Evolutionary conservation across 148 eudicot genomes (phyloP), one percentile per base, ranked within the genome.

Genomic region (Cornus florida): DNA sequence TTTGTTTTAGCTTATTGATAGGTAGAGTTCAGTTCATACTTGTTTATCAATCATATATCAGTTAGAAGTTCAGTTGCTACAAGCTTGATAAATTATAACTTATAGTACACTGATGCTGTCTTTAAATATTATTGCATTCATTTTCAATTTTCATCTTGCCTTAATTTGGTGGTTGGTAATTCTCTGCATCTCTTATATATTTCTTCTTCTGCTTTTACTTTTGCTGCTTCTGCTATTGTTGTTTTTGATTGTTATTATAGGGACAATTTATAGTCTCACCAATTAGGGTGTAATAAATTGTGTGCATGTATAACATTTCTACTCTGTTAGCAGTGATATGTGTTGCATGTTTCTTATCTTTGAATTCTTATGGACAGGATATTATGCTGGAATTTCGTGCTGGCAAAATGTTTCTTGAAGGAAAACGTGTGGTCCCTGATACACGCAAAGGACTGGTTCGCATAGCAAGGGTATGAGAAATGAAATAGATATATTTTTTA

Each of bases 401-500:
- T 74, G 99, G 99, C 77, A 96, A 94, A 90, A 93, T 96, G 99
- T 50, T 65, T 73, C 72, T 93, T 67, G 94, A 96, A 75, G 99
- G 99, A 64, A 92, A 88, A 80, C 91, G 85, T 57, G 99, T 93
- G 50, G 75, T 92, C 76, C 94, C 98, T 74, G 99, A 96, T 87
- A 69, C 97, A 11, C 98, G 97, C 48, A 94, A 94, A 92, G 99
- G 99, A 72, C 89, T 91, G 73, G 87, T 93, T 84, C 97, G 93
- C 32, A 84, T 96, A 79, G 90, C 84, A 73, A 95, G 92, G 92
- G 99, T 96, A 88, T 80, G 89, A 8, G 43, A 10, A 76, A 39
- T 74, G 23, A 23, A 22, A 24, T 20, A 16, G 7, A 39, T 68
- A 12, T 76, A 43, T 66, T 53, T 35, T 65, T 46, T 20, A 0